Conservation (phyloP, 139 green algal genomes). For the Chlamydomonas sphaeroides region DNA sequence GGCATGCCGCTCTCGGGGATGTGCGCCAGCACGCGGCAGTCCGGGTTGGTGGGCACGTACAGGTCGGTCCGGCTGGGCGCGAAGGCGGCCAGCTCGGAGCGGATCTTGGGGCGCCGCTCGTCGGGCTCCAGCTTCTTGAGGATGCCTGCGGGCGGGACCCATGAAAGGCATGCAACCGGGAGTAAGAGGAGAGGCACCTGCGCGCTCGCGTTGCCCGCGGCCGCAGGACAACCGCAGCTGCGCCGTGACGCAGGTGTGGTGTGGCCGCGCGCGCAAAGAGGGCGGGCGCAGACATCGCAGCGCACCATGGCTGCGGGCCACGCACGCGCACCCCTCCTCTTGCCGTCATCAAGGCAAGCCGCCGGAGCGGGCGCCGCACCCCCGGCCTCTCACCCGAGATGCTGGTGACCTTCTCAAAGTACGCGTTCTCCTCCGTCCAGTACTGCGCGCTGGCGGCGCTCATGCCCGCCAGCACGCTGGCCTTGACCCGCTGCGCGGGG, state of each 20-base stretch:
- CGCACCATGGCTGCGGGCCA: no score
- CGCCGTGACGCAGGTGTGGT: no score
- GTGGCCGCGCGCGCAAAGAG: no score
- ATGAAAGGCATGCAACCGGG: no score
- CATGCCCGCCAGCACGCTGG: constrained; percentile 61
- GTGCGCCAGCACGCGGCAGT: constrained; percentile 71
- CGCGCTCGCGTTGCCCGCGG: no score
- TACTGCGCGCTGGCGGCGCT: constrained; percentile 50
- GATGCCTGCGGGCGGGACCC: constrained; percentile 50
- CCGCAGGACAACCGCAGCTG: no score
- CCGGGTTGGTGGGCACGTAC: constrained; percentile 91
- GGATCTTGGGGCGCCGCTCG: constrained; percentile 63
- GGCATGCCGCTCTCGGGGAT: constrained; percentile 73
- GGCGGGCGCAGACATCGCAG: no score
- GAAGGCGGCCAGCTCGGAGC: constrained; percentile 62
- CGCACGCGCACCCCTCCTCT: no score
- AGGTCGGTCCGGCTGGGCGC: constrained; percentile 69
- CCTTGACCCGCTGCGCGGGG: constrained; percentile 66
- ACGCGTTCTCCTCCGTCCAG: constrained; percentile 74
- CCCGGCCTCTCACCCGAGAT: constrained; percentile 53
- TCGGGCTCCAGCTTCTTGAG: constrained; percentile 72
- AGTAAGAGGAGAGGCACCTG: no score
- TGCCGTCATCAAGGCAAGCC: not conserved
- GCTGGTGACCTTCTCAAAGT: constrained; percentile 80
- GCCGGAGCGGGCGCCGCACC: no score